Base-by-base conservation (phyloP, 2,329 filamentous ascomycete species). In the Hypoxylon sp. region DNA sequence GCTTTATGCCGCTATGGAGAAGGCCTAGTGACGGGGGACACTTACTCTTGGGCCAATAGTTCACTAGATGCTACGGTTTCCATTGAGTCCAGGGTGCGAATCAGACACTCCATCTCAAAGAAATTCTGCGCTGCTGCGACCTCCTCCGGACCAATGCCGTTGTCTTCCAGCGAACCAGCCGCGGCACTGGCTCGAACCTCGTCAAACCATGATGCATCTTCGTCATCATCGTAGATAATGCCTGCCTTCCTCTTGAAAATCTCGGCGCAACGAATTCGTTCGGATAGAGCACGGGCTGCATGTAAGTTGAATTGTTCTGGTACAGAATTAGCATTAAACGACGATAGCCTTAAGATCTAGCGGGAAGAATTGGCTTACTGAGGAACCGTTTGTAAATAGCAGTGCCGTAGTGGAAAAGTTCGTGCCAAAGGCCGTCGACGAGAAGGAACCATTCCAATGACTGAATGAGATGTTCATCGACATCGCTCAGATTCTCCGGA, bases 361-460 rank as follows among this genome's bases (percentile, higher is more conserved):
- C 12, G 51, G 54, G 48, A 50, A 34, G 12, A 32, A 21, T 8
- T n/a, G 30, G 86, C 93, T 83, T 87, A 96, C 93, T 86, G 48
- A 97, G 84, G 74, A 97, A 94, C 65, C 90, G 89, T 74, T 91
- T 91, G 80, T 97, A 93, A n/a, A 94, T 86, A 71, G 88, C 85
- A 29, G 87, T 87, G 43, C 93, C 89, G 60, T 88, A 84, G 16
- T 82, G 79, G 72, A 95, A 92, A 21, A 92, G 89, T 62, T 90
- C 84, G 14, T 85, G 82, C 90, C 91, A 94, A 58, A 91, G 85
- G 11, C 87, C 90, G 52, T 91, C 87, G 7, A 95, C 86, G 60
- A 92, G 85, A 62, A 92, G 81, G 76, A 95, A 90, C 94, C 95
- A 98, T 74, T 96, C 92, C 63, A 97, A 81, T 37, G 91, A 89